A percentile compares a stretch with the other conserved stretches of the same genome.
phyloP scores from a whole-genome alignment of 371 early-diverging fungal genomes.

The Haplosporangium sp. region DNA sequence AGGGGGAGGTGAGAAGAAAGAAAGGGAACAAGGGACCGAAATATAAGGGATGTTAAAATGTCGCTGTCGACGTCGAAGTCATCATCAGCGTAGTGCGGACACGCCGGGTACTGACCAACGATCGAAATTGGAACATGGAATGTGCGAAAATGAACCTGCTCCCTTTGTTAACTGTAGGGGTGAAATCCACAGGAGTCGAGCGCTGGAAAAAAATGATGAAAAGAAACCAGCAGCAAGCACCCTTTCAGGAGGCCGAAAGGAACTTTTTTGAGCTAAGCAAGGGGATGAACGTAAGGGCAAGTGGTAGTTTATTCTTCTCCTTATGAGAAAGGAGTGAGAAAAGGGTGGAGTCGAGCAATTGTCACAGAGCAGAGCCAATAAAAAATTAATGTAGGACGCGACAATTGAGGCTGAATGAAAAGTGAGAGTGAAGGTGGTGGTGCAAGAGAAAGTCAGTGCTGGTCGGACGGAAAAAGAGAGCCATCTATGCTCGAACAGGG shows the following conservation, averaged over 20 bases:
- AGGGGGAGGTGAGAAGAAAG: neutral
- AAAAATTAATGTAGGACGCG: too few relatives aligned
- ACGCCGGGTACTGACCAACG: constrained; percentile 3
- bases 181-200: neutral
- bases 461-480: too few relatives aligned
- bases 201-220: neutral
- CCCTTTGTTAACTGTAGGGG: constrained; percentile 20
- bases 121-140: neutral
- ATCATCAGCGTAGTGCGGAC: neutral
- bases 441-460: too few relatives aligned
- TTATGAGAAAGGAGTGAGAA: too few relatives aligned
- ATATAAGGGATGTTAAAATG: neutral
- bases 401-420: too few relatives aligned
- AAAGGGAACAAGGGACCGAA: neutral
- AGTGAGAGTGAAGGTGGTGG: too few relatives aligned
- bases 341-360: too few relatives aligned
- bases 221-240: constrained; percentile 3
- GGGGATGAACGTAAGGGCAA: neutral
- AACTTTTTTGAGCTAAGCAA: neutral
- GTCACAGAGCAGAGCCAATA: too few relatives aligned
- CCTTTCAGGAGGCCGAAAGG: constrained; percentile 10
- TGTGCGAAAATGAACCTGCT: constrained; percentile 19
- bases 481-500: too few relatives aligned
- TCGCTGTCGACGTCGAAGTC: neutral
- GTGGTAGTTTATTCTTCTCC: too few relatives aligned